Conservation (phyloP, 495 filamentous ascomycete genomes). For the Hamigera avellanea region DNA sequence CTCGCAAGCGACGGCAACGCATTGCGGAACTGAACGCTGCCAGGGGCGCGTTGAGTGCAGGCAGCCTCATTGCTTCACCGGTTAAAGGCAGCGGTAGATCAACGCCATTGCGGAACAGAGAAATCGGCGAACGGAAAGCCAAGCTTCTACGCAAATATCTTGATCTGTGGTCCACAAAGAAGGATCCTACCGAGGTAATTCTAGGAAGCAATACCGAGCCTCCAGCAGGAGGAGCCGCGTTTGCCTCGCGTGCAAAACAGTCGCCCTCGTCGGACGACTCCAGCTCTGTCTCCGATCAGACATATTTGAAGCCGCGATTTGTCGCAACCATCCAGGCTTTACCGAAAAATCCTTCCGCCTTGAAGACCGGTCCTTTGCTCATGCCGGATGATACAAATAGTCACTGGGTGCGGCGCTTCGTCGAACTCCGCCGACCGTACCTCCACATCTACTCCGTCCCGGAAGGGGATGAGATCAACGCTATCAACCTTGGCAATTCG, state of each 20-base stretch:
- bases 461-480: constrained; percentile 79
- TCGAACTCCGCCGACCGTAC: constrained; percentile 87
- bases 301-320: constrained; percentile 41
- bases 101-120: constrained; percentile 28
- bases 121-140: constrained; percentile 42
- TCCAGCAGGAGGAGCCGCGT: constrained; percentile 53
- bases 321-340: constrained; percentile 58
- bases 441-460: constrained; percentile 75
- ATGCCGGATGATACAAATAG: constrained; percentile 59
- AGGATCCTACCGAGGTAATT: constrained; percentile 60
- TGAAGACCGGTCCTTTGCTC: constrained; percentile 76
- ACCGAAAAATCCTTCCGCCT: constrained; percentile 59
- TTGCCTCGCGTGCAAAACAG: constrained; percentile 17
- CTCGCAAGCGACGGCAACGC: constrained; percentile 56
- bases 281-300: constrained; percentile 12
- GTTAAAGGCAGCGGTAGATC: constrained; percentile 24
- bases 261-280: constrained; percentile 13
- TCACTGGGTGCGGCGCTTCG: constrained; percentile 81
- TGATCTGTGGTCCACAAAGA: constrained; percentile 65
- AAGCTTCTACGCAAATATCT: constrained; percentile 59
- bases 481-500: constrained; percentile 74
- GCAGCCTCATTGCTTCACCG: constrained; percentile 23
- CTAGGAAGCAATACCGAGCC: constrained; percentile 68
- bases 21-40: constrained; percentile 71
- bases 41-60: constrained; percentile 50